Conservation (phyloP, 805 yeast genomes). For the Pichia deserticola region DNA sequence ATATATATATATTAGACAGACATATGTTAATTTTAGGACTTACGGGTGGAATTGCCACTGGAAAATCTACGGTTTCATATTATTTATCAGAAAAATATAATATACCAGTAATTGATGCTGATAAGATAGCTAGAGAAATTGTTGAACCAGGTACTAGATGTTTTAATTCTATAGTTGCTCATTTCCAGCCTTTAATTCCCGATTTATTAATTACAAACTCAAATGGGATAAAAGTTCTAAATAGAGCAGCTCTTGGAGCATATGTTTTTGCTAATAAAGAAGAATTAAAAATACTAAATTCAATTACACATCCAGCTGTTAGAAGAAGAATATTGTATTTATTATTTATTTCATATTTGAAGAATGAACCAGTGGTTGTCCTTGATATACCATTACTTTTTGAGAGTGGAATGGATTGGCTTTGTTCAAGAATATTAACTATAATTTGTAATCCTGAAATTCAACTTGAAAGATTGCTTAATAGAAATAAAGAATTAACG, state of each 20-base stretch:
- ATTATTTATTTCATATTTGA: conserved; percentile 49
- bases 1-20: no score
- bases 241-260: conserved; percentile 69
- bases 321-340: conserved; percentile 55
- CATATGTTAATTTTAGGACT: conserved; percentile 83
- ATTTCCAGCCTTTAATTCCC: conserved; percentile 51
- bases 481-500: conserved; percentile 61
- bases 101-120: conserved; percentile 78
- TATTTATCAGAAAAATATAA: conserved; percentile 43
- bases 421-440: conserved; percentile 67
- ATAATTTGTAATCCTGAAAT: conserved; percentile 51
- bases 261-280: conserved; percentile 59
- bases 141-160: conserved; percentile 76
- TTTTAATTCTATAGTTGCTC: conserved; percentile 52
- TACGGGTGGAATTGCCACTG: conserved; percentile 98
- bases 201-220: conserved; percentile 39
- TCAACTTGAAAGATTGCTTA: conserved; percentile 57
- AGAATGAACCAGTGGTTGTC: conserved; percentile 53
- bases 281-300: conserved; percentile 54
- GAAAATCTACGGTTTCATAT: conserved; percentile 83
- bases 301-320: conserved; percentile 85
- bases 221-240: conserved; percentile 39
- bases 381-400: conserved; percentile 88
- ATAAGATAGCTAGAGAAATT: conserved; percentile 75
- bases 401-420: conserved; percentile 62